Evolutionary conservation across 2,329 filamentous ascomycete species (phyloP).

Genomic region (Scedosporium apiospermum): DNA sequence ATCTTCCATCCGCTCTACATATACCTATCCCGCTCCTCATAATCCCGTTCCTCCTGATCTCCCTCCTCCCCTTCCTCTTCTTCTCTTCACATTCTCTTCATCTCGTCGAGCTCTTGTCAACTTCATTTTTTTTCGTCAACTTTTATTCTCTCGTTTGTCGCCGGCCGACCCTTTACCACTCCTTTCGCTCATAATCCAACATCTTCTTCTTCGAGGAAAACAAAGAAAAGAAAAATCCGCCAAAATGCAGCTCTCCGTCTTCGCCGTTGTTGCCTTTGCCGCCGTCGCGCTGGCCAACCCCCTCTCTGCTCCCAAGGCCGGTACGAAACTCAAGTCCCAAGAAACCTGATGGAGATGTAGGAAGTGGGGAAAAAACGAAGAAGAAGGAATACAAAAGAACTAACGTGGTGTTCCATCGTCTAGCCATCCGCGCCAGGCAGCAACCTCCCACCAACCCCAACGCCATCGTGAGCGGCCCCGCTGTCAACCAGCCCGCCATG

Average conservation of each 20-base stretch:
- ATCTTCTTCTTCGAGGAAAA: not conserved
- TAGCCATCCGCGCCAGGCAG: not conserved
- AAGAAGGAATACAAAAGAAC: not conserved
- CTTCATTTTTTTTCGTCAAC: not conserved
- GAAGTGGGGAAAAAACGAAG: not conserved
- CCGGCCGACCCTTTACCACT: constrained; percentile 7
- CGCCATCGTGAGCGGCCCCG: constrained; percentile 13
- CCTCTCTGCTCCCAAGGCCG: not conserved
- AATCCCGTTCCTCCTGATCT: constrained; percentile 5
- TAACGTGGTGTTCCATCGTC: not conserved
- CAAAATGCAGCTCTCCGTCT: constrained; percentile 33
- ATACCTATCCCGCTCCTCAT: constrained; percentile 3
- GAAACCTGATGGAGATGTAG: not conserved
- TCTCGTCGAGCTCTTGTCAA: not conserved
- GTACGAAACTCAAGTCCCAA: not conserved
- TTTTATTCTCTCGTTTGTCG: constrained; percentile 2
- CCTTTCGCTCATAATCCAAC: not conserved
- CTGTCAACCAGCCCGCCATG: constrained; percentile 35
- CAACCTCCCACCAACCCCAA: not conserved
- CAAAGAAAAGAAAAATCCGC: not conserved
- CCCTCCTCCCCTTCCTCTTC: not conserved
- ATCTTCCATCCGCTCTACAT: constrained; percentile 3
- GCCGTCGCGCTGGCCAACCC: constrained; percentile 34
- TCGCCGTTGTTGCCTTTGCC: constrained; percentile 36
- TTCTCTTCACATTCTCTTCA: constrained; percentile 1